These are phyloP conservation scores for Cytospora mali DNA, from an alignment of 2,329 filamentous ascomycete species.

Conservation along the genomic window DNA sequence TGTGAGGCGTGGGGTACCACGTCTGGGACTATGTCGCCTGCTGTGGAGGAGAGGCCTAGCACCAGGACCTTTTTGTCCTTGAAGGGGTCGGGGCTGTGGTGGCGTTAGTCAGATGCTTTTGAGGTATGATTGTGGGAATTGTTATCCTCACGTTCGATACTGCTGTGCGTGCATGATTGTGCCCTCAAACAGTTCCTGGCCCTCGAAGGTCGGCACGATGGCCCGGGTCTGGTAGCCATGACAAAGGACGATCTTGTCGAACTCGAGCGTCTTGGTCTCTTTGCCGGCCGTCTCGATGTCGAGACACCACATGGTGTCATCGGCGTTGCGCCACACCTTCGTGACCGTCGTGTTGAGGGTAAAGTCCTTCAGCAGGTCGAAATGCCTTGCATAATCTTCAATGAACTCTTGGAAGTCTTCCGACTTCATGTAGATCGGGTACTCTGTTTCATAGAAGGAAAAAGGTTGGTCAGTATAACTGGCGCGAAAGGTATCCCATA, in stretches of 20 bases:
- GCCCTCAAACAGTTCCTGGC: constrained; percentile 26
- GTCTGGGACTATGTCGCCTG: constrained; percentile 27
- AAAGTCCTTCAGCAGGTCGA: constrained; percentile 34
- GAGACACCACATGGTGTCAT: constrained; percentile 35
- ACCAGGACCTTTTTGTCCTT: constrained; percentile 28
- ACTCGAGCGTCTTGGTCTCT: constrained; percentile 29
- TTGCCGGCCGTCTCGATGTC: constrained; percentile 32
- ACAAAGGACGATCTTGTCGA: constrained; percentile 30
- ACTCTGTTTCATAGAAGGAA: constrained; percentile 1
- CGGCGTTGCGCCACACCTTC: constrained; percentile 30
- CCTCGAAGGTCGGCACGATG: constrained; percentile 24
- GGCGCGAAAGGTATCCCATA: neutral
- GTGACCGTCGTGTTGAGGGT: constrained; percentile 34
- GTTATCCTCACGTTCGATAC: constrained; percentile 19
- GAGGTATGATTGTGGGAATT: neutral
- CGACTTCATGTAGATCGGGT: constrained; percentile 23
- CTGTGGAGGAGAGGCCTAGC: constrained; percentile 28
- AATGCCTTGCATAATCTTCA: constrained; percentile 39
- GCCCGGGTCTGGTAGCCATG: constrained; percentile 24
- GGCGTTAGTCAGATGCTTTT: neutral
- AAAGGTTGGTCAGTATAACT: neutral
- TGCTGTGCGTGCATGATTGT: constrained; percentile 26
- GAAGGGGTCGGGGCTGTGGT: constrained; percentile 22
- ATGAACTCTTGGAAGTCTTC: constrained; percentile 38
- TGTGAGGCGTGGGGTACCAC: constrained; percentile 24